These are phyloP conservation scores for Neofusicoccum umdonicola DNA, from an alignment of 2,329 filamentous ascomycete genomes.

Conservation along the genomic window DNA sequence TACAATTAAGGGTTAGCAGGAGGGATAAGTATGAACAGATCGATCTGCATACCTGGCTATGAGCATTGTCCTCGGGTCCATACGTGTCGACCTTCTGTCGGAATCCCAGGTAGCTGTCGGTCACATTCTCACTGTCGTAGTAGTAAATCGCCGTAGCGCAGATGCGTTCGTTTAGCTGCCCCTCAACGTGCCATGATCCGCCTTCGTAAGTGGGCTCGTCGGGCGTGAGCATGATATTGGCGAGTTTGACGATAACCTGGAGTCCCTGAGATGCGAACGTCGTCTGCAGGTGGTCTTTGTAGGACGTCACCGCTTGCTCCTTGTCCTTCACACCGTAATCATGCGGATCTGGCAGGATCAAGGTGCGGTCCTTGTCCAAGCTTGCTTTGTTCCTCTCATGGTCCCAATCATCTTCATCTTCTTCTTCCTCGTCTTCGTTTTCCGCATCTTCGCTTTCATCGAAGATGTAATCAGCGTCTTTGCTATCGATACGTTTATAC, in stretches of 20 bases:
- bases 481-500: neutral
- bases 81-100: conserved; percentile 33
- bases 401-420: neutral
- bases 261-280: conserved; percentile 46
- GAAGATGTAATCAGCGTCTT: neutral
- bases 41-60: neutral
- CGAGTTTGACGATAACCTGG: conserved; percentile 62
- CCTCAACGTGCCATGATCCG: conserved; percentile 51
- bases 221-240: conserved; percentile 56
- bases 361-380: neutral
- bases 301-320: neutral
- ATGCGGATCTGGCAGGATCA: neutral
- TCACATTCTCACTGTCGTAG: conserved; percentile 59
- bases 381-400: neutral
- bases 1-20: conserved; percentile 28
- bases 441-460: too few species aligned
- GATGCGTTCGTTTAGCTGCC: conserved; percentile 58
- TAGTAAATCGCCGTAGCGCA: conserved; percentile 61
- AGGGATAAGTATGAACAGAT: conserved; percentile 21
- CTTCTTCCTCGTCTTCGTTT: neutral
- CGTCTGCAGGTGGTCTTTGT: conserved; percentile 20
- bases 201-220: conserved; percentile 54
- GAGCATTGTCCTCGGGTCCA: neutral
- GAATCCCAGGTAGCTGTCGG: conserved; percentile 52
- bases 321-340: neutral